Evolutionary conservation across 2,329 filamentous ascomycete species (phyloP), one percentile per base, ranked within the genome.

Genomic region (Neurospora sp.): DNA sequence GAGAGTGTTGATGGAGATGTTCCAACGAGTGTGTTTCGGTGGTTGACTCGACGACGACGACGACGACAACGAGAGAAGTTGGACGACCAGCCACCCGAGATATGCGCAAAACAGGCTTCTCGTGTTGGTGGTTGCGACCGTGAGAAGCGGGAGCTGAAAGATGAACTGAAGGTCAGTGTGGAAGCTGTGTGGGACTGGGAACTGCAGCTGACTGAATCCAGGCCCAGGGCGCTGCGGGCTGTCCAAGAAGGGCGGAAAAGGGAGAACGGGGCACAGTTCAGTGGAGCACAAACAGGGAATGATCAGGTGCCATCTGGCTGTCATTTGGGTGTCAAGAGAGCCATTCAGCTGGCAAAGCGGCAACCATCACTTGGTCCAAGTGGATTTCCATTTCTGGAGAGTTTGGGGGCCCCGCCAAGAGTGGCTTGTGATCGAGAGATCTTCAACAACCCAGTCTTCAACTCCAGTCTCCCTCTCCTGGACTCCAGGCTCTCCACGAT

Each of bases 1-100:
- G 67, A 68, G 57, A 62, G 67, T 68, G 41, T 62, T 62, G 28
- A 62, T 62, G 43, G 28, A 68, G 38, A 36, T 52, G 67, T 68
- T 52, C 62, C 41, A 68, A 68, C 41, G 67, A 68, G 33, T 62
- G 67, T 68, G 40, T 52, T 52, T 52, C 11, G 52, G 23, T 62
- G 23, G 23, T 62, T 62, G 52, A 33, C 23, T 62, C 28, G 52
- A 62, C 52, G 52, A 33, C 52, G 40, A 33, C 52, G 40, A 17
- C 15, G 19, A 68, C 67, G 15, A 52, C 41, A 10, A 37, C 43
- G 28, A 62, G 52, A 62, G 52, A 62, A 66, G 38, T 66, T 65
- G 33, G 71, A 66, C 12, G 62, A 57, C 52, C 52, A 62, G 52
- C 52, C 52, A 62, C 52, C 52, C 4, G 28, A 62, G 52, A 62